These are phyloP conservation scores for Suhomyces choctaworum DNA, from an alignment of 1,139 yeast species.

Conservation along the genomic window DNA sequence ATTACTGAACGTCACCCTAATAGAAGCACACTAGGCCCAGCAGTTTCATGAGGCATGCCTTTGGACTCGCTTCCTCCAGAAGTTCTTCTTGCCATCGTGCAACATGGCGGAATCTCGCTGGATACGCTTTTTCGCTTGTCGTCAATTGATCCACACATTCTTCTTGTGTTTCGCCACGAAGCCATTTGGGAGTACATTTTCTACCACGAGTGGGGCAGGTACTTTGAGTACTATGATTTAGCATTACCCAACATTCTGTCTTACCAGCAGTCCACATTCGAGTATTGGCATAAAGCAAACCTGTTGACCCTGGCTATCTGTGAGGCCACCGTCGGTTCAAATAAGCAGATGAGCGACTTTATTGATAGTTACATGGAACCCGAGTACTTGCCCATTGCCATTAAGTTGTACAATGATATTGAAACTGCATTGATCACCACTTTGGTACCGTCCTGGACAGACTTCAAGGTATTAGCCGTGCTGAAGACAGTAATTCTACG, in stretches of 20 bases:
- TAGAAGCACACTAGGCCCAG: too few species aligned
- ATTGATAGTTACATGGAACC: conserved; percentile 3
- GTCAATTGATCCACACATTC: background rate
- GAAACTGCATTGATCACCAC: background rate
- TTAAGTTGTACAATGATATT: background rate
- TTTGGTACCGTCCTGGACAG: background rate
- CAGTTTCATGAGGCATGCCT: too few species aligned
- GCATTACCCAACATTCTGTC: background rate
- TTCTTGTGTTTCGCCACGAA: background rate
- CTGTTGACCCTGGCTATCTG: background rate
- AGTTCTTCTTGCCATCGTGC: conserved; percentile 14
- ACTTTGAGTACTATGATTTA: conserved; percentile 3
- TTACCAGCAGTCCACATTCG: background rate
- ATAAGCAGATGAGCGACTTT: conserved; percentile 1
- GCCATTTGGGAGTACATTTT: conserved; percentile 4
- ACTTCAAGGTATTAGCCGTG: background rate
- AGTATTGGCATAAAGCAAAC: background rate
- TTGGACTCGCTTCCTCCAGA: conserved; percentile 5
- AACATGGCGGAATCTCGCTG: conserved; percentile 20
- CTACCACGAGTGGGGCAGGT: conserved; percentile 4
- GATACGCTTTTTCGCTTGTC: conserved; percentile 23
- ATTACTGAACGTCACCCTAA: too few species aligned
- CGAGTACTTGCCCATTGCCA: conserved; percentile 2
- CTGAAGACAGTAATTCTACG: conserved; percentile 4
- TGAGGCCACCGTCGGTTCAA: conserved; percentile 1